Base-by-base conservation (phyloP, 306 rosid genomes). In the Cucurbita maxima region DNA sequence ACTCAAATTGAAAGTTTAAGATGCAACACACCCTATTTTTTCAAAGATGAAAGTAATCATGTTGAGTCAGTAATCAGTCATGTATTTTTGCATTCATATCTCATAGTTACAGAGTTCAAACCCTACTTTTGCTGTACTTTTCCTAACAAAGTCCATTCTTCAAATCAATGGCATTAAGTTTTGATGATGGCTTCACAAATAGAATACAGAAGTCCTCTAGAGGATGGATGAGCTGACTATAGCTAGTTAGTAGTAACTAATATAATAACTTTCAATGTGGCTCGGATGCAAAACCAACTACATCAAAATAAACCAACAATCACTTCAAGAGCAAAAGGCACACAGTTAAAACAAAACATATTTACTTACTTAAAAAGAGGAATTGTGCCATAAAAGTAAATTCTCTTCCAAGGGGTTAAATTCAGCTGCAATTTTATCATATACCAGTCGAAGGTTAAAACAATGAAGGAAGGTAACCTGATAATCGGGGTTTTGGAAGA, bases 401-500 rank as follows among this genome's bases (percentile, higher is more conserved):
- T 10, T 11, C 5, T 41, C 14, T 19, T 22, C 19, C 54, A 44
- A 66, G 54, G 72, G 5, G 5, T 14, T 44, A n/a, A 64, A 64
- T 16, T 15, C 36, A 11, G 13, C 8, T 63, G 38, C 14, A 67
- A 67, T 25, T 60, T 18, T 15, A 51, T 22, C 47, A 22, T 62
- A 64, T 38, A 37, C 16, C 47, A 16, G 44, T 20, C 36, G 38
- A 61, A 63, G 54, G 4, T 3, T 9, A 18, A 73, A 53, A 58
- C 37, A 41, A 52, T 66, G 54, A 47, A 72, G 37, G 10, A 47
- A 72, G 37, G 10, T 6, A 77, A 90, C 96, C 95, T 88, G 97
- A 64, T 88, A 92, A 73, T 88, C 97, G 54, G 96, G 97, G 75
- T 88, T 91, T 80, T 91, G 96, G 77, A 91, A 91, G 81, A 88